Conservation (phyloP, 306 rosid species). For the Macrotyloma uniflorum region DNA sequence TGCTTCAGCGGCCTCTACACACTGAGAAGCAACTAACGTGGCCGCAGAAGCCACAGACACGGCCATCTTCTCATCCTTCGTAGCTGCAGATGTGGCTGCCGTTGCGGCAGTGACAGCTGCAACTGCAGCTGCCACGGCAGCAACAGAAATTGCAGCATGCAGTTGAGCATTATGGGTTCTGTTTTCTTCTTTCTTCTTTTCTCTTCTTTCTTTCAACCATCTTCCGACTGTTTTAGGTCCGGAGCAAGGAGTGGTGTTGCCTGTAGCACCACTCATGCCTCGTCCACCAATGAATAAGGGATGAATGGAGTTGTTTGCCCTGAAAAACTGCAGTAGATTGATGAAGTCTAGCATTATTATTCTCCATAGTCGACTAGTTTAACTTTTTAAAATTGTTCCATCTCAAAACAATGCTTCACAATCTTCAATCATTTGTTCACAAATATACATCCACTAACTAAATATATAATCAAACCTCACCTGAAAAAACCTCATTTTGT, state of each 20-base stretch:
- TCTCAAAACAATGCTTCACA: conserved; percentile 3
- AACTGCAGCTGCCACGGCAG: conserved; percentile 83
- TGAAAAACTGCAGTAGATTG: conserved; percentile 64
- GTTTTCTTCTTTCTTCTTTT: conserved; percentile 89
- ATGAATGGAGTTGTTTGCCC: conserved; percentile 78
- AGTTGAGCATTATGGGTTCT: conserved; percentile 92
- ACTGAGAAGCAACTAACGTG: conserved; percentile 89
- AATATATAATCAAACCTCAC: too few species aligned
- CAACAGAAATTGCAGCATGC: conserved; percentile 91
- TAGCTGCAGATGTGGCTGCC: conserved; percentile 63
- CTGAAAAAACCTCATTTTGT: too few species aligned
- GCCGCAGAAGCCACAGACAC: conserved; percentile 96
- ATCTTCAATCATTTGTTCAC: too few species aligned
- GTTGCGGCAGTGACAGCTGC: conserved; percentile 93
- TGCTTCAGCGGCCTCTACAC: conserved; percentile 95
- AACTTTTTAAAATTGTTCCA: conserved; percentile 14
- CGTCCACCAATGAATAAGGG: conserved; percentile 78
- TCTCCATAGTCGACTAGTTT: neutral
- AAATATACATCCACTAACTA: too few species aligned
- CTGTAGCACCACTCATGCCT: conserved; percentile 54
- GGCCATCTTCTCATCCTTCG: conserved; percentile 64
- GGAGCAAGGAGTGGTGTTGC: conserved; percentile 48
- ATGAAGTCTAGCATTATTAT: conserved; percentile 1
- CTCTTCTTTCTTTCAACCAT: conserved; percentile 95
- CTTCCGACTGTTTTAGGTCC: conserved; percentile 96